Base-by-base conservation (phyloP, 1,139 yeast species). In the Keqinozyma sinolaborantium region DNA sequence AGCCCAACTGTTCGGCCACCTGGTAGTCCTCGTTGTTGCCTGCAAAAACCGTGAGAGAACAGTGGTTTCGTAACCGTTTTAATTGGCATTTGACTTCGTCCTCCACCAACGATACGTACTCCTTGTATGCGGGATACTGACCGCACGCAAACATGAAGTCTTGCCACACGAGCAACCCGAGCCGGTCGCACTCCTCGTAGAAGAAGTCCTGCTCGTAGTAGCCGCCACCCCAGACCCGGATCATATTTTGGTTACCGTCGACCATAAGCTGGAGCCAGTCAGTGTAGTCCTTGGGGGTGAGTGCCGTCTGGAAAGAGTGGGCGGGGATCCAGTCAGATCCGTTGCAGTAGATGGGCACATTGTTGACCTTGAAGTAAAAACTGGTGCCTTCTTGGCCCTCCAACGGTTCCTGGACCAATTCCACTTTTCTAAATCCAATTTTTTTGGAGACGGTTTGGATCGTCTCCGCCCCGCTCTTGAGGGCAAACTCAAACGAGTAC, bases 81-180 rank as follows among this genome's bases (percentile, higher is more conserved):
- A 70, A 39, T 40, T 68, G 73, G 36, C 52, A 50, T 9, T 34
- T 43, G 4, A 54, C 55, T 40, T 70, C 77, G 19, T 45, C 40
- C 2, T 42, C 30, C 3, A 70, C 70, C 24, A 43, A 44, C 3
- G 48, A 46, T 12, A 60, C 40, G 35, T 60, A 64, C 4, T 40
- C 44, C n/a, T 44, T 36, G 34, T 53, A 49, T 1, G 53, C 60
- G 3, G 77, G 77, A 36, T 71, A 71, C 29, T 62, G 65, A 1
- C 73, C 77, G 48, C 77, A 71, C 4, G 73, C 75, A 57, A 71
- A 70, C 75, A 70, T 67, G 41, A 70, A 69, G 44, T 70, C 77
- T 32, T 70, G 77, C 73, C 75, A 70, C 6, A 70, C 64, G 40
- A 70, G 30, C 14, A 70, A 40, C 3, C 77, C 77, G 2, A 53